Evolutionary conservation across 2,329 filamentous ascomycete species (phyloP), one percentile per base, ranked within the genome.

Genomic region (Huntiella moniliformis): DNA sequence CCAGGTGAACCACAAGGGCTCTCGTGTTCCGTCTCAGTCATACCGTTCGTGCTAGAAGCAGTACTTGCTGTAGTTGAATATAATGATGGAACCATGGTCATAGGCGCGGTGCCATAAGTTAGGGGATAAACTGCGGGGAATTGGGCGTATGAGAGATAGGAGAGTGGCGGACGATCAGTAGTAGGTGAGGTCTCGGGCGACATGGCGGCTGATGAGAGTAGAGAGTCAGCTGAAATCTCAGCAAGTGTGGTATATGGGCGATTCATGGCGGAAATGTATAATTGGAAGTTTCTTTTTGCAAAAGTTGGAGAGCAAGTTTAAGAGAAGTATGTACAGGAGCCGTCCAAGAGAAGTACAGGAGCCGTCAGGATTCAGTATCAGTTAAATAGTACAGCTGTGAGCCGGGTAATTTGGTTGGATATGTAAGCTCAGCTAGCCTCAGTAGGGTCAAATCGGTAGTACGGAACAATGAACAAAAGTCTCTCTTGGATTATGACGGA

Each of bases 141-240:
- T 34, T 42, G 43, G 6, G 38, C n/a, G 22, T 39, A 38, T n/a
- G 43, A n/a, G 11, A 38, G 10, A 38, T 46, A 46, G 18, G 36
- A 41, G n/a, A 43, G 28, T 13, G 39, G 31, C 16, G 47, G 35
- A 4, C 39, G 39, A 3, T 49, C 47, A 15, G 43, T 38, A n/a
- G 38, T 36, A 7, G 42, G 47, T 1, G 47, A 45, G 16, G 43
- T 43, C 18, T 43, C 43, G 31, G 47, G 47, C 5, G 43, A 42
- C 17, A 42, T 38, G 12, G 16, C 33, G 7, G 18, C 35, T 12
- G 43, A 44, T 7, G 43, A 28, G 15, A 43, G 4, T n/a, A 39
- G 15, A 34, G 41, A 22, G 8, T 45, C 39, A 13, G 39, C 16
- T 11, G 22, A 34, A 31, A 32, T 38, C 4, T 36, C 35, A 17